Evolutionary conservation across 1,284 basidiomycete genomes (phyloP), one percentile per base, ranked within the genome.

Genomic region (Entoloma clypeatum): DNA sequence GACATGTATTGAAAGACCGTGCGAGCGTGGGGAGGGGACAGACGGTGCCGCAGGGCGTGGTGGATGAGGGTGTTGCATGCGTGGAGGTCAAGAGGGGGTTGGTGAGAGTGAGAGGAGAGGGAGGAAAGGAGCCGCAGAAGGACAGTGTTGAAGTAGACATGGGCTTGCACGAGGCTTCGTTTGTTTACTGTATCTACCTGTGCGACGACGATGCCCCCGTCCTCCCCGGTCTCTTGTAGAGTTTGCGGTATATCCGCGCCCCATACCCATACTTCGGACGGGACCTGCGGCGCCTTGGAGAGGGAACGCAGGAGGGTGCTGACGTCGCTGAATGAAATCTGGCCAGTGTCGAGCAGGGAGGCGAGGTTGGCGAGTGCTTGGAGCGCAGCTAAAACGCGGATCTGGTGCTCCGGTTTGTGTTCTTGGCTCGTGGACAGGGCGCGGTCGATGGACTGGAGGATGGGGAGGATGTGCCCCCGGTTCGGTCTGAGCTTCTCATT

Each of bases 351-450:
- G 8, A 86, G 57, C 3, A 78, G 60, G 14, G 62, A 53, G 0
- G 75, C 75, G 7, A 86, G 56, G 49, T 75, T 74, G 3, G 77
- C 77, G 13, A 86, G 66, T 3, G 79, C 74, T 55, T 86, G 84
- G 1, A 81, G 50, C 35, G 72, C 57, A 9, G 57, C 53, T 11
- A 53, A 51, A 14, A 58, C 43, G 2, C 58, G 51, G 5, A 48
- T 36, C 28, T 41, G 35, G 9, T 40, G 33, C 16, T 50, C 44
- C 16, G 43, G 41, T 21, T 51, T 48, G 5, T 43, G 41, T 3
- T 41, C 40, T n/a, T n/a, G n/a, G 16, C 59, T 44, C 5, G 27
- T 24, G 8, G 50, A 47, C 6, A 58, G 38, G 5, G 47, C 50
- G 10, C 35, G 24, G 3, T 56, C 31, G 16, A 61, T 54, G 18